A percentile compares a stretch with the other conserved stretches of the same genome.
phyloP scores from a whole-genome alignment of 305 asterid genomes.

The Nicotiana rustica region DNA sequence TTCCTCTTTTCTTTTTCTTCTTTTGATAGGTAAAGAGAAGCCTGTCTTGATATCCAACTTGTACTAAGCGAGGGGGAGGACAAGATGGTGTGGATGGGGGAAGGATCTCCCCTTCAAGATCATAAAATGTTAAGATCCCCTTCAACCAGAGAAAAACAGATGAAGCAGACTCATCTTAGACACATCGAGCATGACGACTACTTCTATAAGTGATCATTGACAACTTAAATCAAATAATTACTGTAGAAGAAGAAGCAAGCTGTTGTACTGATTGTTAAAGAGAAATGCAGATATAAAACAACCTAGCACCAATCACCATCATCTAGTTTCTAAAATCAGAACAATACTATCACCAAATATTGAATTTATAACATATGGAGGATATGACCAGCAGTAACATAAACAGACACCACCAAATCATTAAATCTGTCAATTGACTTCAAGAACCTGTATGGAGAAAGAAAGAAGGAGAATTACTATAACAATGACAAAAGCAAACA shows the following conservation, averaged over 20 bases:
- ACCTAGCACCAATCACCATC: background rate
- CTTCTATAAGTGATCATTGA: background rate
- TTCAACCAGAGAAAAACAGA: slow-evolving; percentile 14
- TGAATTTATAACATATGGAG: slow-evolving; percentile 45
- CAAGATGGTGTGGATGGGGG: background rate
- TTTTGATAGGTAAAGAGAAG: background rate
- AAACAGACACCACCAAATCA: slow-evolving; percentile 90
- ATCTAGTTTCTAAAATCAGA: background rate
- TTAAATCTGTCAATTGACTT: slow-evolving; percentile 73
- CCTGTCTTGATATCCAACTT: background rate
- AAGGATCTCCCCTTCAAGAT: slow-evolving; percentile 14
- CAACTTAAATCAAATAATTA: background rate
- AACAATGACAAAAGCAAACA: background rate
- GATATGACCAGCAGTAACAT: slow-evolving; percentile 99
- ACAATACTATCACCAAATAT: background rate
- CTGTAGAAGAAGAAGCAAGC: background rate
- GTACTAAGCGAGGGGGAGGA: background rate
- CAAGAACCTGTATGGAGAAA: slow-evolving; percentile 42
- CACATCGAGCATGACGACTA: background rate
- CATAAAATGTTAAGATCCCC: background rate
- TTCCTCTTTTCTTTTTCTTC: background rate
- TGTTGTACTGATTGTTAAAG: slow-evolving; percentile 14
- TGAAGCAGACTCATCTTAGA: background rate
- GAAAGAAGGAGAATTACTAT: slow-evolving; percentile 1
- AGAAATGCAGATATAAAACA: background rate